phyloP scores from a whole-genome alignment of 129 eudicot genomes.

The Heracleum sosnowskyi region DNA sequence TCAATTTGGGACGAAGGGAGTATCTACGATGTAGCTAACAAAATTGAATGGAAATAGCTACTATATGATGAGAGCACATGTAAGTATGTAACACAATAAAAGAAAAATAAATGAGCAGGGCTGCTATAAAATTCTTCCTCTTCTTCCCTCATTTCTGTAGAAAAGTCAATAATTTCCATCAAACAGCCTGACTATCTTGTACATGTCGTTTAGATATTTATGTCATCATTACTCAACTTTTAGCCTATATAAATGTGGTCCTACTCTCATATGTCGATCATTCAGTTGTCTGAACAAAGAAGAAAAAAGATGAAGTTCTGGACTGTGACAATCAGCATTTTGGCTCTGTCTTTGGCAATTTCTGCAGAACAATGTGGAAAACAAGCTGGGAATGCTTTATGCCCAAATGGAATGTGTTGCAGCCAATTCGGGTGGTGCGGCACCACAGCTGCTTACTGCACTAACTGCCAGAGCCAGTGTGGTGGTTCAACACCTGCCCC shows the following conservation, averaged over 20 bases:
- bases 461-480: conserved; percentile 49
- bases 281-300: not conserved
- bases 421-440: conserved; percentile 52
- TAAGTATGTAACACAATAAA: no score
- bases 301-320: conserved; percentile 7
- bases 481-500: conserved; percentile 10
- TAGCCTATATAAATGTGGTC: not conserved
- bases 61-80: no score
- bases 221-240: not conserved
- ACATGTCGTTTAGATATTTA: not conserved
- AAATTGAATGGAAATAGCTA: no score
- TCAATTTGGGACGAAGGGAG: no score
- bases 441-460: conserved; percentile 33
- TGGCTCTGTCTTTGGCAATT: conserved; percentile 10
- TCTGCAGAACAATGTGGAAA: conserved; percentile 45
- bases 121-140: not conserved
- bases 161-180: not conserved
- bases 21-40: no score
- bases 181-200: not conserved
- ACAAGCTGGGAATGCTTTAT: conserved; percentile 38
- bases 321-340: not conserved
- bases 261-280: not conserved
- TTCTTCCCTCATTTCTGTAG: not conserved
- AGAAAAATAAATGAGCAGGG: not conserved
- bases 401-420: conserved; percentile 44